Evolutionary conservation across 768 basidiomycete genomes (phyloP).

Genomic region (Kondoa malvinella): DNA sequence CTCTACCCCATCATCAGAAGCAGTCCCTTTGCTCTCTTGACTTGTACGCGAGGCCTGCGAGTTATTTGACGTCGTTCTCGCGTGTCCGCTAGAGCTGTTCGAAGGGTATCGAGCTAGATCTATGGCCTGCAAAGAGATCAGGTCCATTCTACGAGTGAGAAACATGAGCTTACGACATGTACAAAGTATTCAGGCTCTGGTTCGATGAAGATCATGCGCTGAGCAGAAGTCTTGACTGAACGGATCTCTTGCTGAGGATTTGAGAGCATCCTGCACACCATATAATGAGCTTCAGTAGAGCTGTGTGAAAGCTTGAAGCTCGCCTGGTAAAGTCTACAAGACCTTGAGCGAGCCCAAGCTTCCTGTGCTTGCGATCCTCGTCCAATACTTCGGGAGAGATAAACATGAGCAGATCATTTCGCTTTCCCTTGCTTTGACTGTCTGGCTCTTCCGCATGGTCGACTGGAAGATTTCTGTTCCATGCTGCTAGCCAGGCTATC

Average conservation of each 20-base stretch:
- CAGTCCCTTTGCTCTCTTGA: not conserved
- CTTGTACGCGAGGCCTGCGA: not conserved
- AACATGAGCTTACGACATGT: conserved; percentile 8
- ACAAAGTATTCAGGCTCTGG: conserved; percentile 8
- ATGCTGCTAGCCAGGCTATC: not conserved
- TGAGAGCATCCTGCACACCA: conserved; percentile 1
- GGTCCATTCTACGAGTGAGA: not conserved
- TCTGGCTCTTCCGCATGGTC: not conserved
- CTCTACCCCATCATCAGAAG: not conserved
- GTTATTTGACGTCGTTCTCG: not conserved
- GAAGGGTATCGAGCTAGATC: not conserved
- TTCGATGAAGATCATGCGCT: conserved; percentile 7
- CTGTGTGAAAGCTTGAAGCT: not conserved
- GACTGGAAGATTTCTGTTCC: not conserved
- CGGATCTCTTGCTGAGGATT: not conserved
- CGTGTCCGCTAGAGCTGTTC: not conserved
- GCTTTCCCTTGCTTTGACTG: not conserved
- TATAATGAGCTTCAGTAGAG: not conserved
- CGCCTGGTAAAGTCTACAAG: conserved; percentile 10
- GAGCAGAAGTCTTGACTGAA: not conserved
- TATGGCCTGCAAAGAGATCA: not conserved
- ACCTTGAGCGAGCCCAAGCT: conserved; percentile 9
- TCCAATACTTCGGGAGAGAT: not conserved
- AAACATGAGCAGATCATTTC: conserved; percentile 1
- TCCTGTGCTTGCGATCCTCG: conserved; percentile 2